A percentile compares a stretch with the other conserved stretches of the same genome.
phyloP scores from a whole-genome alignment of 345 rosid species.

The Salix udensis region DNA sequence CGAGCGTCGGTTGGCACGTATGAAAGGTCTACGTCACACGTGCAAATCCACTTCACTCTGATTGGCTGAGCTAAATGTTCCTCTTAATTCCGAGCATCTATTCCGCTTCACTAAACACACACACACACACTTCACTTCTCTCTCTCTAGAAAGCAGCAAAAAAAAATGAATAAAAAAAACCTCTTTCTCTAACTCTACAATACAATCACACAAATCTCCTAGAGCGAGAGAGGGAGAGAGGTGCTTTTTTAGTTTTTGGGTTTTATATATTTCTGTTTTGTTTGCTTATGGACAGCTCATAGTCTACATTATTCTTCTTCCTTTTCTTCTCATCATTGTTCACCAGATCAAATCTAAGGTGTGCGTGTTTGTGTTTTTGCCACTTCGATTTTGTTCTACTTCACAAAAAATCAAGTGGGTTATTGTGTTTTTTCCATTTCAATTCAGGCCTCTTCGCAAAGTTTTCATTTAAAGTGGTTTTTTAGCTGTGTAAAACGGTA shows the following conservation, averaged over 20 bases:
- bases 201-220: not conserved
- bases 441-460: not conserved
- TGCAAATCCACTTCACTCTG: slow-evolving; percentile 18
- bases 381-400: not conserved
- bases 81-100: slow-evolving; percentile 26
- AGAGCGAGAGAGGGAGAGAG: too few species aligned
- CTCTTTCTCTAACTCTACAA: not conserved
- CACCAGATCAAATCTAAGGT: slow-evolving; percentile 44
- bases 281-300: slow-evolving; percentile 36
- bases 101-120: slow-evolving; percentile 17
- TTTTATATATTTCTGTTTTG: slow-evolving; percentile 15
- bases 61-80: slow-evolving; percentile 25
- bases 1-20: slow-evolving; percentile 74
- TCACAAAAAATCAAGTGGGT: not conserved
- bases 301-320: slow-evolving; percentile 31
- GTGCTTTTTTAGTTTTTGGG: not conserved
- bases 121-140: not conserved
- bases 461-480: not conserved
- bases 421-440: not conserved
- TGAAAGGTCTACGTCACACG: slow-evolving; percentile 31
- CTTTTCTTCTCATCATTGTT: slow-evolving; percentile 6
- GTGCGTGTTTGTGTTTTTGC: slow-evolving; percentile 11
- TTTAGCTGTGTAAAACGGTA: not conserved
- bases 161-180: not conserved
- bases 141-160: slow-evolving; percentile 25